Evolutionary conservation across 1,284 basidiomycete genomes (phyloP).

Genomic region (Heterobasidion occidentale): DNA sequence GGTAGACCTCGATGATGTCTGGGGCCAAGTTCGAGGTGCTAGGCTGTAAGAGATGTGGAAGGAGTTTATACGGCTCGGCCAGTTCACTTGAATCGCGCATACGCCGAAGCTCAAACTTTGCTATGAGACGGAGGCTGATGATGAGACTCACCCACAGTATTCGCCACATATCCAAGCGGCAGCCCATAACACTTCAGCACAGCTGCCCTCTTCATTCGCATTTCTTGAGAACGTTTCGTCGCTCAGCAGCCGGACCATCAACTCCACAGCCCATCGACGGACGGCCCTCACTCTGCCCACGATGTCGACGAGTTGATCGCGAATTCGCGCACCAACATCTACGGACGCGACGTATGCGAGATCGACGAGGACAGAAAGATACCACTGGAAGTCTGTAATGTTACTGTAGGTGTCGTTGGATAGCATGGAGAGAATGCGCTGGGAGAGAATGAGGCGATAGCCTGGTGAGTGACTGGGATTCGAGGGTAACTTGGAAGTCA

Average conservation of each 20-base stretch:
- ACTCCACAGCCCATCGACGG: slow-evolving; percentile 70
- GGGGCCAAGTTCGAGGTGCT: slow-evolving; percentile 46
- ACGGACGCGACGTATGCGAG: slow-evolving; percentile 81
- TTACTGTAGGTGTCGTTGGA: slow-evolving; percentile 81
- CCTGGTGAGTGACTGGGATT: slow-evolving; percentile 63
- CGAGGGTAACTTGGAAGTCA: slow-evolving; percentile 28
- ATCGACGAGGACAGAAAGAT: slow-evolving; percentile 87
- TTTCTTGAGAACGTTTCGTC: slow-evolving; percentile 69
- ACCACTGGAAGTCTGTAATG: slow-evolving; percentile 94
- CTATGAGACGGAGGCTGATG: not conserved
- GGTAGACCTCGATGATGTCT: slow-evolving; percentile 64
- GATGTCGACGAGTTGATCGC: slow-evolving; percentile 83
- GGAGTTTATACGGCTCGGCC: slow-evolving; percentile 59
- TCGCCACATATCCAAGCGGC: slow-evolving; percentile 96
- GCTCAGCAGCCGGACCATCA: slow-evolving; percentile 73
- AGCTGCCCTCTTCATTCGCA: slow-evolving; percentile 54
- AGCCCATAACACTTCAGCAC: slow-evolving; percentile 81
- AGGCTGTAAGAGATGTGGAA: slow-evolving; percentile 61
- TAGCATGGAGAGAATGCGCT: slow-evolving; percentile 78
- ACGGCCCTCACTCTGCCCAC: slow-evolving; percentile 75
- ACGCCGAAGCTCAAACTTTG: slow-evolving; percentile 2
- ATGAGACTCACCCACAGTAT: slow-evolving; percentile 63
- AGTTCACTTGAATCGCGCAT: slow-evolving; percentile 44
- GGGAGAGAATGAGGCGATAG: slow-evolving; percentile 78
- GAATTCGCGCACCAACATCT: slow-evolving; percentile 67